phyloP scores from a whole-genome alignment of 2,329 filamentous ascomycete species.

The Exophiala mesophila region DNA sequence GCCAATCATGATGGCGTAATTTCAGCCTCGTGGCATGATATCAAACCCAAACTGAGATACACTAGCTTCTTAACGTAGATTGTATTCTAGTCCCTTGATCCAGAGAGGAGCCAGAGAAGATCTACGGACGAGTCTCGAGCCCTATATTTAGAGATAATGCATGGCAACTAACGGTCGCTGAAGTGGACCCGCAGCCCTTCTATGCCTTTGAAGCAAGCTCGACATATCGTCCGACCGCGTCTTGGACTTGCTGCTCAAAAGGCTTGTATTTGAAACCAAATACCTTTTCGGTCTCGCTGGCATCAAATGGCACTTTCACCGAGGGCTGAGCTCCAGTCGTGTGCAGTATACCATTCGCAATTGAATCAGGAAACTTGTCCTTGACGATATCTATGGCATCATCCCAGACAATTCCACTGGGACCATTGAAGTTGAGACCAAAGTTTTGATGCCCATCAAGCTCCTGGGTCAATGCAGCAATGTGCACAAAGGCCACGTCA shows the following conservation, averaged over 20 bases:
- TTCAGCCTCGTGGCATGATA: too few relatives aligned
- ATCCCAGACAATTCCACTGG: conserved; percentile 32
- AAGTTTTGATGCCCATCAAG: conserved; percentile 19
- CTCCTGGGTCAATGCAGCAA: conserved; percentile 26
- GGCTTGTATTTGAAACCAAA: conserved; percentile 39
- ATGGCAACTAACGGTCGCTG: too few relatives aligned
- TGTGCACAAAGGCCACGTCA: conserved; percentile 31
- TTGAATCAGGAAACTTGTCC: conserved; percentile 39
- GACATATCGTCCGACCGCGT: conserved; percentile 5
- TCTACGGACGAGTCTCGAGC: too few relatives aligned
- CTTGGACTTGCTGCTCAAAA: conserved; percentile 29
- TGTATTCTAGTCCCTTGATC: too few relatives aligned
- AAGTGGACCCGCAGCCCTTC: too few relatives aligned
- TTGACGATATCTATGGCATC: conserved; percentile 39
- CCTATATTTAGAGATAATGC: too few relatives aligned
- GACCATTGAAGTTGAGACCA: conserved; percentile 13
- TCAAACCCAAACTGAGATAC: too few relatives aligned
- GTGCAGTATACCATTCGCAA: conserved; percentile 37
- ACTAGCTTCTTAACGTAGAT: too few relatives aligned
- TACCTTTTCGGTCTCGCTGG: conserved; percentile 38
- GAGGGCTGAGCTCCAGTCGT: conserved; percentile 51
- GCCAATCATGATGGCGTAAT: too few relatives aligned
- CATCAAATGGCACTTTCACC: conserved; percentile 47
- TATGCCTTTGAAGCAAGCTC: conserved; percentile 8
- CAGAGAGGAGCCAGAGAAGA: too few relatives aligned